Evolutionary conservation across 176 grass and related monocot species (phyloP), one percentile per base, ranked within the genome.

Genomic region (Tillandsia leiboldiana): DNA sequence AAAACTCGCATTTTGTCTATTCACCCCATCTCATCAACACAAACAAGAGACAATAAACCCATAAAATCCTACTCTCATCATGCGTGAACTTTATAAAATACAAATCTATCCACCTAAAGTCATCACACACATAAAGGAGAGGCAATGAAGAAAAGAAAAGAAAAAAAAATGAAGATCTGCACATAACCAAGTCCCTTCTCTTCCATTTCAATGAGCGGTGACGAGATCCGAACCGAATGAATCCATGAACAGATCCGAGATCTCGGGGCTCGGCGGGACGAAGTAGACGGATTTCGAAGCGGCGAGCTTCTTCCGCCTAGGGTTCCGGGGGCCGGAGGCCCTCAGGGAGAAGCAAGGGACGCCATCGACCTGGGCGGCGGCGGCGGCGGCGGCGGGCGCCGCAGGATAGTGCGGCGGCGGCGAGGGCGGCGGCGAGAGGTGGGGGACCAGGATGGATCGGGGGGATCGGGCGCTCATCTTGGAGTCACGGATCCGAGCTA

Each of bases 281-380:
- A 93, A 90, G 17, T 79, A 77, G 6, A 88, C 75, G 53, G 56
- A 68, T 12, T 76, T 69, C 9, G 80, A 75, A 1, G 94, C 87
- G 6, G 81, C 74, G 17, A 99, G 86, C 80, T 84, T 99, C 89
- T 93, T 99, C 33, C 89, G 87, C 23, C 84, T 76, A 12, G 85
- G 84, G 54, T 82, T 90, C 47, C 86, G 77, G 13, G 56, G 77
- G 27, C 86, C 74, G 11, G 59, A 75, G 12, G 51, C 66, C 48
- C 89, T 71, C 26, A 58, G 9, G 10, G 9, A 49, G 48, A 93
- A 93, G 65, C 70, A 81, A 66, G 77, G 82, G 69, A 84, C 27
- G 29, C 73, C 79, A 13, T 49, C 71, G 4, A 52, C 54, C 0
- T 18, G 0, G 53, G 11, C 2, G 63, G 78, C 11, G 71, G 75